Evolutionary conservation across 192 early-diverging fungal species (phyloP).

Genomic region (Backusella macrospora): DNA sequence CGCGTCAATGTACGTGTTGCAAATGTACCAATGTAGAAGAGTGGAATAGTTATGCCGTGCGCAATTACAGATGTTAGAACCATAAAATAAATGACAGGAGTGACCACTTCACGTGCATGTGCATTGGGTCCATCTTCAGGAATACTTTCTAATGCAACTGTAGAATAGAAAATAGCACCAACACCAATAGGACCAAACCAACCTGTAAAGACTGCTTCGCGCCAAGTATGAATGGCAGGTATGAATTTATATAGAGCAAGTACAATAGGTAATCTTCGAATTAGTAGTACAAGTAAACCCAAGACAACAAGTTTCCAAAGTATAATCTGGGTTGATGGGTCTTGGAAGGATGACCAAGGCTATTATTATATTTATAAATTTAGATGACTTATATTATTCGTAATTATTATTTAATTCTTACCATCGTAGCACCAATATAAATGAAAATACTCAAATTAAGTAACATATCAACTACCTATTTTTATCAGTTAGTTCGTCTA

Average conservation of each 20-base stretch:
- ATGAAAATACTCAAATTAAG: slow-evolving; percentile 87
- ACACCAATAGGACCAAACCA: slow-evolving; percentile 93
- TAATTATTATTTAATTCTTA: background rate
- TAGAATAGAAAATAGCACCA: slow-evolving; percentile 53
- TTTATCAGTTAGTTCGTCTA: background rate
- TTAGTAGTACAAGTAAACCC: slow-evolving; percentile 59
- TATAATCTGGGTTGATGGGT: slow-evolving; percentile 49
- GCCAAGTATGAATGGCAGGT: slow-evolving; percentile 65
- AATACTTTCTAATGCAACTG: slow-evolving; percentile 26
- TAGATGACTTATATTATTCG: background rate
- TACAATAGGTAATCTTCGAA: slow-evolving; percentile 73
- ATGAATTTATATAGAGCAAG: slow-evolving; percentile 60
- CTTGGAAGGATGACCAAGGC: slow-evolving; percentile 71
- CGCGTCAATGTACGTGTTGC: slow-evolving; percentile 35
- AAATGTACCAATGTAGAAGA: slow-evolving; percentile 63
- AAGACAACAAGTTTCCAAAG: slow-evolving; percentile 67
- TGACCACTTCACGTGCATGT: slow-evolving; percentile 36
- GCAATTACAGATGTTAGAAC: slow-evolving; percentile 79
- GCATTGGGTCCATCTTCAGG: slow-evolving; percentile 34
- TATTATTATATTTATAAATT: background rate
- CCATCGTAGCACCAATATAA: slow-evolving; percentile 80
- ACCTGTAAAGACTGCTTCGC: slow-evolving; percentile 79
- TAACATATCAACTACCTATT: slow-evolving; percentile 66
- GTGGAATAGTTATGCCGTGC: slow-evolving; percentile 78
- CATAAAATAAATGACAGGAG: slow-evolving; percentile 69